phyloP scores from a whole-genome alignment of 2,329 filamentous ascomycete species.

The Chaetothyriales sp. region DNA sequence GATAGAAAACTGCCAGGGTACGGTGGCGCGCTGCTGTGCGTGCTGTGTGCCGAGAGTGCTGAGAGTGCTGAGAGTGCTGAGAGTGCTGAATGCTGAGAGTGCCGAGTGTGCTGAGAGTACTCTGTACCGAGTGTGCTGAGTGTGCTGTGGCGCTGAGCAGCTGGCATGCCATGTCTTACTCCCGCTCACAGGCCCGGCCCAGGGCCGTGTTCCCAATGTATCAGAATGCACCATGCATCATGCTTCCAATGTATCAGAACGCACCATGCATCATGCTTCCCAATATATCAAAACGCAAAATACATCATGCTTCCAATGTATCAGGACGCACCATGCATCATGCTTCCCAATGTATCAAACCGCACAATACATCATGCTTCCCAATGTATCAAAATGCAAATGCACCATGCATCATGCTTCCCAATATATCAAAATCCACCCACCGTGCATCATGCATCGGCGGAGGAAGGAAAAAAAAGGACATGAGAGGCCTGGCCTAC shows the following conservation, averaged over 20 bases:
- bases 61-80: not conserved
- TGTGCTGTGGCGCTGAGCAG: not conserved
- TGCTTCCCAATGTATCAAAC: not conserved
- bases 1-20: not conserved
- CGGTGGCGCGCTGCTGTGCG: not conserved
- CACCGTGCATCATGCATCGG: not conserved
- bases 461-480: no score
- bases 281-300: no score
- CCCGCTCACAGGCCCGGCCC: no score
- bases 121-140: not conserved
- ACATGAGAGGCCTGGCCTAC: no score
- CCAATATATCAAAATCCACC: no score
- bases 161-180: not conserved
- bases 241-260: not conserved
- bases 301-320: no score
- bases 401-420: not conserved
- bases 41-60: no score
- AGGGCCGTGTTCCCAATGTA: no score
- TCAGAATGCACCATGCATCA: not conserved
- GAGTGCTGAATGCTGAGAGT: no score
- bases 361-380: not conserved
- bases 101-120: not conserved
- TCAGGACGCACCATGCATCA: not conserved
- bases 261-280: not conserved
- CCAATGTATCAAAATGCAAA: no score